A percentile compares a stretch with the other conserved stretches of the same genome.
Evolutionary conservation across 768 basidiomycete species (phyloP).

Genomic region (Lactarius pseudohatsudake): DNA sequence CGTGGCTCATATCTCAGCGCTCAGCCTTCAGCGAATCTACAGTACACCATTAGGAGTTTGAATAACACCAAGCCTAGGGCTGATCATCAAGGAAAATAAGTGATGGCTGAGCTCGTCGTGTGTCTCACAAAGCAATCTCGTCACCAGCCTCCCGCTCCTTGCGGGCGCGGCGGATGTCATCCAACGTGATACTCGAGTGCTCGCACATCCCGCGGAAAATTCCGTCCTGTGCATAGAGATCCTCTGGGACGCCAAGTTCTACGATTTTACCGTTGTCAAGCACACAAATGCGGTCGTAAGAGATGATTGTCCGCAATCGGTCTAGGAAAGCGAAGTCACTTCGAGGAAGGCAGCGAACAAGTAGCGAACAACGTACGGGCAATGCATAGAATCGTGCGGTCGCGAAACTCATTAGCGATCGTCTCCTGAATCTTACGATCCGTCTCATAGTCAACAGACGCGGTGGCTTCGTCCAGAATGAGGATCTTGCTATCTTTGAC

Average conservation of each 20-base stretch:
- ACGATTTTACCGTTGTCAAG: constrained; percentile 78
- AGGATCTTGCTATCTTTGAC: constrained; percentile 84
- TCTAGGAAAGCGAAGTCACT: constrained; percentile 42
- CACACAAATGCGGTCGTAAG: constrained; percentile 87
- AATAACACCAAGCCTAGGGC: too few relatives aligned
- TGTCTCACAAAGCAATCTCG: background rate
- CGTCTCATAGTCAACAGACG: constrained; percentile 85
- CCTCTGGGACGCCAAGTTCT: constrained; percentile 82
- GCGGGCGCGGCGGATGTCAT: constrained; percentile 56
- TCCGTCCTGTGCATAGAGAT: constrained; percentile 57
- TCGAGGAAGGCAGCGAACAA: background rate
- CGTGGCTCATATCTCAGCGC: too few relatives aligned
- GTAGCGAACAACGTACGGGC: constrained; percentile 55
- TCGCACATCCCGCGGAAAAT: constrained; percentile 89
- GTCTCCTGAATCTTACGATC: constrained; percentile 91
- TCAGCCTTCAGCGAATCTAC: too few relatives aligned
- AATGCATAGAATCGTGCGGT: constrained; percentile 84
- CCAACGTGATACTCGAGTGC: constrained; percentile 66
- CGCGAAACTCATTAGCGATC: constrained; percentile 78
- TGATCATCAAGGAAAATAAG: too few relatives aligned
- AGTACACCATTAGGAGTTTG: too few relatives aligned
- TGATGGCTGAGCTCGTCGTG: too few relatives aligned
- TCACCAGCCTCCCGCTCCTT: constrained; percentile 30
- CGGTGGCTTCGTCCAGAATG: constrained; percentile 89
- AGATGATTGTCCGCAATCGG: constrained; percentile 82